Percentiles rank a stretch among this genome's conserved stretches.
These are phyloP conservation scores for Rhynchosporium graminicola DNA, from an alignment of 2,329 filamentous ascomycete species.

Conservation along the genomic window DNA sequence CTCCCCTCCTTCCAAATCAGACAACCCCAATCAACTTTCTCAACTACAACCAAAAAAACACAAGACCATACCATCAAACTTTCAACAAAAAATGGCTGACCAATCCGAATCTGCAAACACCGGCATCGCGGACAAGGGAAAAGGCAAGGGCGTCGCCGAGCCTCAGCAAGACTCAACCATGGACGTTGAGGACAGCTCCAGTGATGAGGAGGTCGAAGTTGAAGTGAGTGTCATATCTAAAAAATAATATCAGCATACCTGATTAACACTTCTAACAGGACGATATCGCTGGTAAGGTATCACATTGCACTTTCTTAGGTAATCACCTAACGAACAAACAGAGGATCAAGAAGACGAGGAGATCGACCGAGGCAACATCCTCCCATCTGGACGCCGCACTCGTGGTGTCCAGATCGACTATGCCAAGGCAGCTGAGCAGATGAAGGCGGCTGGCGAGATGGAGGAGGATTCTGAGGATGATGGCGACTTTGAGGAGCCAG, in stretches of 20 bases:
- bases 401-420: slow-evolving; percentile 93
- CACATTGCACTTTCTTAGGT: slow-evolving; percentile 18
- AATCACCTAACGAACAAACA: slow-evolving; percentile 34
- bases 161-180: slow-evolving; percentile 61
- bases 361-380: slow-evolving; percentile 89
- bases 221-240: slow-evolving; percentile 45
- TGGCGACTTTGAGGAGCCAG: slow-evolving; percentile 60
- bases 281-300: slow-evolving; percentile 35
- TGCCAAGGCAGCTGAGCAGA: slow-evolving; percentile 82
- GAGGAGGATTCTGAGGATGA: slow-evolving; percentile 62
- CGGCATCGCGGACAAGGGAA: slow-evolving; percentile 67
- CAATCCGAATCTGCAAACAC: slow-evolving; percentile 46
- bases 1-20: slow-evolving; percentile 19
- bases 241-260: neutral
- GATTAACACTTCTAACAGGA: slow-evolving; percentile 27
- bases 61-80: slow-evolving; percentile 26
- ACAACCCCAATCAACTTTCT: slow-evolving; percentile 5
- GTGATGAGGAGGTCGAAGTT: slow-evolving; percentile 64
- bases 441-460: slow-evolving; percentile 79
- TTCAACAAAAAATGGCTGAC: slow-evolving; percentile 44
- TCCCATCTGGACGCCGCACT: slow-evolving; percentile 76
- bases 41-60: neutral
- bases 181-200: slow-evolving; percentile 70
- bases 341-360: slow-evolving; percentile 80
- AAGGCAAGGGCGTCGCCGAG: slow-evolving; percentile 70